A percentile compares a stretch with the other conserved stretches of the same genome.
These are phyloP conservation scores for Paraphaeosphaeria sporulosa DNA, from an alignment of 2,329 filamentous ascomycete species.

Conservation along the genomic window DNA sequence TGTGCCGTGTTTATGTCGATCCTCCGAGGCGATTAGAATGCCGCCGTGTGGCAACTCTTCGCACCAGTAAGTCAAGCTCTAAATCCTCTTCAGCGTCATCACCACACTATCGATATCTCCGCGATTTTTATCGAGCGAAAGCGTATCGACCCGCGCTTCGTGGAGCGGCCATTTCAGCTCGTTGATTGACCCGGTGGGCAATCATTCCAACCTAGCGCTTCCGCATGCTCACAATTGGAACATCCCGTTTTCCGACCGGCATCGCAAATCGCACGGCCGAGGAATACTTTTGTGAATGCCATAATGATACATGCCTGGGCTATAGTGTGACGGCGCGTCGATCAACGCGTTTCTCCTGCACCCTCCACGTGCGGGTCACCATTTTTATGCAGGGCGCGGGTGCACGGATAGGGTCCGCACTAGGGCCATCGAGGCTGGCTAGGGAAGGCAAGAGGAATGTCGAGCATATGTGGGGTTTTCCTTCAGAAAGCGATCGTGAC, in stretches of 20 bases:
- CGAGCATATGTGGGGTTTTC: neutral
- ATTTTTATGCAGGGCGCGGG: neutral
- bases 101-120: neutral
- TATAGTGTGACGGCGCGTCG: neutral
- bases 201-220: neutral
- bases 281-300: neutral
- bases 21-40: neutral
- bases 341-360: neutral
- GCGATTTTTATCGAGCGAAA: neutral
- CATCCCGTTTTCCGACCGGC: neutral
- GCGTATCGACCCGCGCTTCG: neutral
- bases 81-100: neutral
- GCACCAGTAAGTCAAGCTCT: neutral
- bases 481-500: neutral
- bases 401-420: neutral
- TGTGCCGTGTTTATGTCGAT: neutral
- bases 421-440: neutral
- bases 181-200: neutral
- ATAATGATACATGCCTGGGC: neutral
- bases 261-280: neutral
- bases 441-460: neutral
- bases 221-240: neutral
- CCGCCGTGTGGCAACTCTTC: neutral
- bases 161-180: neutral
- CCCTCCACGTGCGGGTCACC: neutral